Evolutionary conservation across 2,329 filamentous ascomycete species (phyloP), one percentile per base, ranked within the genome.

Genomic region (Penicillium sp.): DNA sequence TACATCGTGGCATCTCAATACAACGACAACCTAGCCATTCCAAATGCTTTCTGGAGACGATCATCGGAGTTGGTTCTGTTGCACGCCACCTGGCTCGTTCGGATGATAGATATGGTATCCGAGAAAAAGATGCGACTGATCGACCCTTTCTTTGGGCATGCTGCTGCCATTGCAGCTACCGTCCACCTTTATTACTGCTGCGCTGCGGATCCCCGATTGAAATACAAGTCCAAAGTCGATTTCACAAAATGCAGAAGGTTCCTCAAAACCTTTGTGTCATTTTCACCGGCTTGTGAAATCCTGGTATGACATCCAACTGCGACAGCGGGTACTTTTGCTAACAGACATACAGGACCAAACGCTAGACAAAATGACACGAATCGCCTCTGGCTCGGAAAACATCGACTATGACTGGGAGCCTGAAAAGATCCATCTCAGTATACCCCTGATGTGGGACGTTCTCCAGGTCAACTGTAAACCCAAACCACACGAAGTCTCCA

Each of bases 161-260:
- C 74, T 1, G 79, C 79, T 0, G 79, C 79, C 3, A 81, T 83
- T 34, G 80, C 81, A 1, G 80, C 80, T 0, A 83, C 79, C 0
- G 79, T 83, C 2, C 81, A 82, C 49, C 70, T 83, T 0, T 83
- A 82, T 57, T 82, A 80, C 55, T 82, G 79, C 61, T 81, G 79
- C 39, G 79, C 80, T 0, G 78, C 78, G 0, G 78, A 80, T 6
- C 62, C 77, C 0, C 71, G 76, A 47, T 60, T 82, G 10, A 82
- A 80, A 56, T 76, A 79, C 62, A 81, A 82, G 63, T 81, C 79
- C 0, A 80, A 80, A 29, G 75, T 76, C 1, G 80, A 82, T 55
- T 79, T 82, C 67, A 75, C 77, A 1, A 82, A 82, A 55, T 82
- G 80, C 55, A 71, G 77, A 47, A 71, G 71, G 45, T 82, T 82